Evolutionary conservation across 1,284 basidiomycete species (phyloP).

Genomic region (Salmacisia buchloeana): DNA sequence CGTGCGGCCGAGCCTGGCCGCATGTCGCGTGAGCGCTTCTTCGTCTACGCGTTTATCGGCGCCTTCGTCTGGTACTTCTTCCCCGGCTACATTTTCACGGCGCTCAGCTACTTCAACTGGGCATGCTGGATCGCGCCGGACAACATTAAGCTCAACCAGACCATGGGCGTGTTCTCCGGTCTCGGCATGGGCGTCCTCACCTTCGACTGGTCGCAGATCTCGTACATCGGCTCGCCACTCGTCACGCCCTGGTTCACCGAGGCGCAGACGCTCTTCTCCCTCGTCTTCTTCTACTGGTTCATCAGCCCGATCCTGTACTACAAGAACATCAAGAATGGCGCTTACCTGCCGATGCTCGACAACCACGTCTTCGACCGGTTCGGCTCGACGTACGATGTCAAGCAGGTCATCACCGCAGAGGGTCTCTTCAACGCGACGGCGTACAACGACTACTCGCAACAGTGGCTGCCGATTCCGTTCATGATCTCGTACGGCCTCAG

Average conservation of each 20-base stretch:
- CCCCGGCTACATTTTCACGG: constrained; percentile 40
- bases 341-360: constrained; percentile 32
- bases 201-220: constrained; percentile 40
- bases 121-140: constrained; percentile 39
- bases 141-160: constrained; percentile 41
- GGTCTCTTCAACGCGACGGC: constrained; percentile 24
- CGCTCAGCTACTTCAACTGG: constrained; percentile 39
- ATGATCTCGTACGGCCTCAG: constrained; percentile 53
- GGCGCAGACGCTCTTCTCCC: constrained; percentile 30
- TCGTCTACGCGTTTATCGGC: constrained; percentile 24
- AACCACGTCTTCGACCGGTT: constrained; percentile 38
- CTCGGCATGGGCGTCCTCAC: constrained; percentile 35
- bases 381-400: constrained; percentile 27
- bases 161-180: constrained; percentile 34
- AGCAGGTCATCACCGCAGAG: constrained; percentile 19
- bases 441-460: constrained; percentile 40
- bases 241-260: constrained; percentile 37
- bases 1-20: constrained; percentile 15
- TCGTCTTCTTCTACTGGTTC: constrained; percentile 36
- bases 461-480: constrained; percentile 58
- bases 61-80: constrained; percentile 39
- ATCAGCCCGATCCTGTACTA: constrained; percentile 39
- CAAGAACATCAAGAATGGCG: constrained; percentile 36
- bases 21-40: constrained; percentile 54
- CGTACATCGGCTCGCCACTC: constrained; percentile 27